Evolutionary conservation across 306 rosid genomes (phyloP), one percentile per base, ranked within the genome.

Genomic region (Citrullus amarus): DNA sequence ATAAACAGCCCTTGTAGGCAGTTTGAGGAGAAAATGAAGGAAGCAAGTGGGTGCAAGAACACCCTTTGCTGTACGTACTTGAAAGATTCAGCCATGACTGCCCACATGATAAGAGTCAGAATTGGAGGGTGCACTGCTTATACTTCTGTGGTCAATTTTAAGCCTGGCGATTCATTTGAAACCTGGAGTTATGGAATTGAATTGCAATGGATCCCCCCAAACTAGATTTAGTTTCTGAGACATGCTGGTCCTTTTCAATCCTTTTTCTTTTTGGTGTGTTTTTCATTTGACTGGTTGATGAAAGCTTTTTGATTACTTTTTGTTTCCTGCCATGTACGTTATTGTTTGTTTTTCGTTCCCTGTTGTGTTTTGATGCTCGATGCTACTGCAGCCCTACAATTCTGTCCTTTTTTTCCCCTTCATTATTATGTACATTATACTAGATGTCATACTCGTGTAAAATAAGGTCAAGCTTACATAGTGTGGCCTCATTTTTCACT

Each of bases 151-250:
- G 96, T 93, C 16, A 81, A 85, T 85, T 83, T 85, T 34, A 81
- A 78, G 44, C 79, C 86, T 59, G 81, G 71, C 54, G 89, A 85
- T 34, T 77, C 94, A 60, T 38, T 88, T 79, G 80, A 86, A 25
- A 77, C 88, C 28, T 93, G 98, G 98, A 88, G 75, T 48, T 93
- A 88, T 87, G 98, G 96, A 80, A 81, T 93, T 86, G 96, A 90
- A 89, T 76, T 93, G 18, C 98, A 93, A 62, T 90, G 96, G 97
- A 6, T 84, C 58, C 83, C 93, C 39, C 86, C 93, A 56, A 82
- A 81, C 51, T 86, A 80, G 81, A 11, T 6, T 77, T 6, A 17
- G 18, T 18, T 68, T 68, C 53, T 38, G 15, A 51, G 73, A 38
- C 8, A 67, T 67, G 74, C 51, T 67, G 74, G 4, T 39, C 10